Evolutionary conservation across 805 yeast genomes (phyloP), one percentile per base, ranked within the genome.

Genomic region (Lachancea fermentati): DNA sequence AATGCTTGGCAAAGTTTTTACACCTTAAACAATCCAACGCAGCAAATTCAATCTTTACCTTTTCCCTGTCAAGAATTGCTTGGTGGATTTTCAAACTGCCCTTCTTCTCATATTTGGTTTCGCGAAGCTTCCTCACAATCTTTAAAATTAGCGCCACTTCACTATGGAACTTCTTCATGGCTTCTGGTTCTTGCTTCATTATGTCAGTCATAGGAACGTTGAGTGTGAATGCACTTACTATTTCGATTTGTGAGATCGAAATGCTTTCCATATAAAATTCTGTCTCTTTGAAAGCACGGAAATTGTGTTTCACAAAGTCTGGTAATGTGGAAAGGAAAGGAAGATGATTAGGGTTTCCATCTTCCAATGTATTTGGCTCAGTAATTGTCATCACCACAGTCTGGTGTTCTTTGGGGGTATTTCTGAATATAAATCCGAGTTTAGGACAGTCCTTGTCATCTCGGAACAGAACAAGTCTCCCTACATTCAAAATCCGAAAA

Each of bases 401-500:
- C 2, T 52, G 43, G 12, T 49, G 50, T 19, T 46, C 49, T 31
- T 48, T 57, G 19, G 55, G 46, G 35, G 49, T 51, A 32, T 48
- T 51, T 54, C 69, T 76, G 29, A 75, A 66, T 18, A 81, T 62
- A 41, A 81, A 71, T 4, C 88, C 94, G 13, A 60, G 36, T 37
- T 55, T 53, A 7, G 48, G 50, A 12, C 60, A 56, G 3, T 62
- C 70, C 5, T 65, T 55, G 4, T 58, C 57, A 52, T 79, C 81
- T 44, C 76, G 69, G 57, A 66, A 86, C 4, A 80, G 68, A 38
- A 85, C 52, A 36, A 83, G 54, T 44, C 82, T 67, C 2, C 89
- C 91, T 1, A 62, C 54, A 39, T 62, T 67, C 37, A 84, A 60
- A 14, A 70, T 61, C 25, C 68, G 67, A 40, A 75, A 69, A n/a